These are phyloP conservation scores for Xylariaceae sp. DNA, from an alignment of 2,329 filamentous ascomycete species.

Conservation along the genomic window DNA sequence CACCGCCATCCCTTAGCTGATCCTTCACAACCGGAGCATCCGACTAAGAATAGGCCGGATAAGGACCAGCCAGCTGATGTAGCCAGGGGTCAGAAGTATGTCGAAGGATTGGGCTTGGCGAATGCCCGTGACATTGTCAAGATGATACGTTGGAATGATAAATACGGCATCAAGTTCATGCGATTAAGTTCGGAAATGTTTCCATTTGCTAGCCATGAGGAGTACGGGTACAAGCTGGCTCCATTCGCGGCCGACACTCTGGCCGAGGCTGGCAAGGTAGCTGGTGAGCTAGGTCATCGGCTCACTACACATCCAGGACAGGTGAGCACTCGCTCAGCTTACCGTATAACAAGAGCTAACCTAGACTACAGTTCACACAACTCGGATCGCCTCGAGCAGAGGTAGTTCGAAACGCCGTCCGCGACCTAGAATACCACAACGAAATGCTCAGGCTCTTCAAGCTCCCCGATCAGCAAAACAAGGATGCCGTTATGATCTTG, in stretches of 20 bases:
- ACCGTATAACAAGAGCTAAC: too few relatives aligned
- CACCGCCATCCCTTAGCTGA: constrained; percentile 79
- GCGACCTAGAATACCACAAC: constrained; percentile 83
- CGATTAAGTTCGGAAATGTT: constrained; percentile 95
- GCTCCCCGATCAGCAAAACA: constrained; percentile 71
- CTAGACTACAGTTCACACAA: constrained; percentile 67
- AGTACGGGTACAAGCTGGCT: constrained; percentile 80
- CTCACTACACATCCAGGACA: constrained; percentile 88
- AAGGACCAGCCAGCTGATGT: constrained; percentile 63
- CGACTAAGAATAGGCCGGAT: constrained; percentile 83
- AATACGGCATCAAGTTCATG: constrained; percentile 88
- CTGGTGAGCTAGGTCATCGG: constrained; percentile 74
- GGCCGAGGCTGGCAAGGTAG: constrained; percentile 70
- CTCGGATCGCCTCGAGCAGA: constrained; percentile 75
- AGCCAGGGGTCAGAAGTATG: constrained; percentile 64
- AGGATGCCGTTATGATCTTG: constrained; percentile 88
- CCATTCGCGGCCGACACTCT: constrained; percentile 78
- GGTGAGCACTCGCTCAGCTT: constrained; percentile 34
- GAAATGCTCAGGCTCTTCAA: constrained; percentile 76
- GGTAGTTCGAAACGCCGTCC: constrained; percentile 71
- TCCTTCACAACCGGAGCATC: constrained; percentile 70
- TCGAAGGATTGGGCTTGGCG: constrained; percentile 72
- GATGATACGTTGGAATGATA: constrained; percentile 88
- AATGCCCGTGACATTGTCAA: constrained; percentile 82
- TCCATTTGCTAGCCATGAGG: constrained; percentile 84